These are phyloP conservation scores for Rubroboletus pulcherrimus DNA, from an alignment of 768 basidiomycete genomes.

Conservation along the genomic window DNA sequence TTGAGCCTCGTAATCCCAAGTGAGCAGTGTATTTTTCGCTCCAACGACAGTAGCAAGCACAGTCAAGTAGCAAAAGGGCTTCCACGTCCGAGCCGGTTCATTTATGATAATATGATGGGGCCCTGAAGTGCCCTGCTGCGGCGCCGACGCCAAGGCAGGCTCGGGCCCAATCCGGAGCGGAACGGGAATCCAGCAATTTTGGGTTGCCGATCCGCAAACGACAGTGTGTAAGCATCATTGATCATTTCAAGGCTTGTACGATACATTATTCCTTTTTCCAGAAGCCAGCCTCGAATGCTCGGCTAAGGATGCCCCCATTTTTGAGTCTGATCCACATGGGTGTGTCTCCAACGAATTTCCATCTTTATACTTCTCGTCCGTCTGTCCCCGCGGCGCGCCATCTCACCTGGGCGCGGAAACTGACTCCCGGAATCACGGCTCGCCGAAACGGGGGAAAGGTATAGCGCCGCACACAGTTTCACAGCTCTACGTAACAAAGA, in stretches of 20 bases:
- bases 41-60: background rate
- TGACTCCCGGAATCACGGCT: background rate
- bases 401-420: constrained; percentile 7
- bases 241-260: too few relatives aligned
- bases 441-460: constrained; percentile 8
- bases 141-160: constrained; percentile 2
- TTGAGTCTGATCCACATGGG: constrained; percentile 5
- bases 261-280: background rate
- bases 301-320: background rate
- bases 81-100: background rate
- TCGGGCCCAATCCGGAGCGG: background rate
- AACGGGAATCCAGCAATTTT: background rate
- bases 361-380: constrained; percentile 14
- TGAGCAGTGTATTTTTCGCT: background rate
- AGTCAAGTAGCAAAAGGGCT: background rate
- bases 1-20: background rate
- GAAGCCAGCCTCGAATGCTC: background rate
- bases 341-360: constrained; percentile 4
- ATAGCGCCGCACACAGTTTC: constrained; percentile 9
- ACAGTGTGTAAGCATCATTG: background rate
- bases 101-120: background rate
- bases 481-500: constrained; percentile 22
- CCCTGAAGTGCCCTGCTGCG: background rate
- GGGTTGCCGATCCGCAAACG: background rate
- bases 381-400: constrained; percentile 22